Evolutionary conservation across 192 early-diverging fungal genomes (phyloP), one percentile per base, ranked within the genome.

Genomic region (Geranomyces michiganensis): DNA sequence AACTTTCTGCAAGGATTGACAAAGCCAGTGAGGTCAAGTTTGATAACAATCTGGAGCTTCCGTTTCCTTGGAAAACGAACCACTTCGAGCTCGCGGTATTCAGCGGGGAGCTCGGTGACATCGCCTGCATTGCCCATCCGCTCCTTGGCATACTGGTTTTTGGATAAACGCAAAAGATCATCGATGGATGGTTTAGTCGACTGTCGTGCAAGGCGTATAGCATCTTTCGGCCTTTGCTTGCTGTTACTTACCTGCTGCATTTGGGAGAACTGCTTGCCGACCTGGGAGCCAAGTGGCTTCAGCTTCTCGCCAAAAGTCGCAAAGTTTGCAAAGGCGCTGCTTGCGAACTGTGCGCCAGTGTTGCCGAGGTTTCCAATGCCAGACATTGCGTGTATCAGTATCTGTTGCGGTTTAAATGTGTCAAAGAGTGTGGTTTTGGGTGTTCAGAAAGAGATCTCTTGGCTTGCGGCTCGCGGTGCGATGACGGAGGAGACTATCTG

Each of bases 21-120:
- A 41, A 41, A 10, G 5, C 3, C 3, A 41, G 3, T 41, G 10
- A 3, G 36, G 36, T 41, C 36, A 3, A 41, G 36, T 41, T 41
- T 41, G 36, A 3, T 41, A 10, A 7, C 36, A 41, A 41, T 3
- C 36, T 41, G 36, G 36, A n/a, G n/a, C 36, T 3, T 41, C 36
- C 36, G 3, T 41, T 41, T 41, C 10, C 36, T 3, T 41, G 26
- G 13, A 30, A 33, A 41, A 58, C 68, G 64, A 82, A 92, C 93
- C 84, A 86, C 87, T 73, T 98, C 97, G 51, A 99, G 84, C 61
- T 91, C 88, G 63, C 93, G 83, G 79, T 98, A 99, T 72, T 99
- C 96, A 63, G 85, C 84, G 41, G 97, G 97, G 30, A 99, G 89
- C 65, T 93, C 92, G 32, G 97, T 99, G 31, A 95, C 84, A 64